Base-by-base conservation (phyloP, 768 basidiomycete species). In the Phanerochaete carnosa region DNA sequence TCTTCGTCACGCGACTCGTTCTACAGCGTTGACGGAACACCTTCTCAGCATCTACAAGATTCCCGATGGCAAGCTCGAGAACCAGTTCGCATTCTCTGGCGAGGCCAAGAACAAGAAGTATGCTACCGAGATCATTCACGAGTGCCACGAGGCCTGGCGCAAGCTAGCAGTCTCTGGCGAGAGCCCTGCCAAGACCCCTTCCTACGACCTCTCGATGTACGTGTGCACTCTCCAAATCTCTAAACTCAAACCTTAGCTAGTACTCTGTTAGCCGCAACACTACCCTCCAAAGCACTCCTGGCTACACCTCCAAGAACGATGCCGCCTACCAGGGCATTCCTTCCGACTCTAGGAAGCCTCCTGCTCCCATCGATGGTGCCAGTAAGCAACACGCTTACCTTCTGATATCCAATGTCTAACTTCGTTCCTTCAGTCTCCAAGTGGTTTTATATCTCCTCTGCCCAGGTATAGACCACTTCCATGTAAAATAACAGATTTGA, bases 71-170 rank as follows among this genome's bases (percentile, higher is more conserved):
- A 94, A 95, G 85, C 88, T 89, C 67, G 94, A 98, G 80, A 99
- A 99, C 80, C 88, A 89, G 65, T 99, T 99, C 71, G 97, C 97
- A 19, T 99, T 99, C 86, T 95, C 94, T 56, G 97, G 97, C 60
- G 97, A 99, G 79, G 96, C 96, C 65, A 99, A 98, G 82, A 97
- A 97, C 83, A 97, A 96, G 84, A 97, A 96, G 76, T 99, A 98
- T 73, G 97, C 97, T 32, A 94, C 92, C 57, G 96, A 98, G 78
- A 97, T 98, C 79, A 91, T 99, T 72, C 95, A 97, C 76, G 97
- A 99, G 75, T 95, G 93, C 77, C 90, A 98, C 73, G 97, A 98
- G 75, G 92, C 97, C 37, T 99, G 97, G 97, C 92, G 94, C 70
- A 92, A 92, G 70, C 85, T 99, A 68, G n/a, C n/a, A n/a, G 82